phyloP scores from a whole-genome alignment of 192 early-diverging fungal species.

The Coemansia sp. region DNA sequence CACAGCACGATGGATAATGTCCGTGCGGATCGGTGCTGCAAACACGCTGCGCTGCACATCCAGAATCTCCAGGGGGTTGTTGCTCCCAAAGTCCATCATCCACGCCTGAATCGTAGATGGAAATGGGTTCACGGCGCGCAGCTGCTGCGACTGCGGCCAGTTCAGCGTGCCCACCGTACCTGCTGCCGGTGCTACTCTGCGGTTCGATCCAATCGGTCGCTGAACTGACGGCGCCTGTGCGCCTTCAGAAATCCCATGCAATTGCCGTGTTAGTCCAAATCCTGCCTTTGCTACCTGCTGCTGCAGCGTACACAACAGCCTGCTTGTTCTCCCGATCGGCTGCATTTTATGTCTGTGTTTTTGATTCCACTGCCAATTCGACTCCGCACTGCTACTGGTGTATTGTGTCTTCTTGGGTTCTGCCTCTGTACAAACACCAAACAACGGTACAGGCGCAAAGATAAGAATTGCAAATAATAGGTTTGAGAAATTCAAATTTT shows the following conservation, averaged over 20 bases:
- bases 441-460: too few relatives aligned
- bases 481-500: too few relatives aligned
- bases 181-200: constrained; percentile 35
- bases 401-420: too few relatives aligned
- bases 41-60: constrained; percentile 73
- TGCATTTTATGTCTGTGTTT: neutral
- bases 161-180: constrained; percentile 28
- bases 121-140: constrained; percentile 36
- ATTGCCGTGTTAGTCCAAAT: neutral
- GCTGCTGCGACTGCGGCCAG: constrained; percentile 35
- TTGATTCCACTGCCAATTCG: too few relatives aligned
- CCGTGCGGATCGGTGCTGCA: constrained; percentile 67
- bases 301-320: neutral
- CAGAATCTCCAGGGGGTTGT: constrained; percentile 67
- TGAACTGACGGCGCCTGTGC: constrained; percentile 19
- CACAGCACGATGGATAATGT: constrained; percentile 81
- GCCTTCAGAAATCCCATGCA: neutral
- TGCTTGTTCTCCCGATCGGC: neutral
- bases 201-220: constrained; percentile 43
- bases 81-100: constrained; percentile 71
- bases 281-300: neutral
- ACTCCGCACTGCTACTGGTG: too few relatives aligned
- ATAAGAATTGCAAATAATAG: too few relatives aligned
- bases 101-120: constrained; percentile 66
- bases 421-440: too few relatives aligned